Base-by-base conservation (phyloP, 139 green algal genomes). In the Diplosphaera chodatii region DNA sequence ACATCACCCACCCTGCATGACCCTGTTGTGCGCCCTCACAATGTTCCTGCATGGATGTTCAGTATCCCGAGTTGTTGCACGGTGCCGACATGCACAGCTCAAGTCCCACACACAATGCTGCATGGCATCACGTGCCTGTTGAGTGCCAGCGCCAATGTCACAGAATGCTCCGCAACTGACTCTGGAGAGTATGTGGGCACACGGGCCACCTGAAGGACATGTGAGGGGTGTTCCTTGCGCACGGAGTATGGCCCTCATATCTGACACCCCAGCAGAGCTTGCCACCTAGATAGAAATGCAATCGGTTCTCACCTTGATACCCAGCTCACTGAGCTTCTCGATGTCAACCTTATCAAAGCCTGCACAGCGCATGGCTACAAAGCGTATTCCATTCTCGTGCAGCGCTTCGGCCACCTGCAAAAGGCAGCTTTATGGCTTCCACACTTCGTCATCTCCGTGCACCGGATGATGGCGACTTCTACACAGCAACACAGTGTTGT, bases 321-420 rank as follows among this genome's bases (percentile, higher is more conserved):
- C 83, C 31, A 73, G 16, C 25, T 78, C 18, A 2, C 55, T 55
- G 27, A 27, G 25, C n/a, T 22, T 27, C 33, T 67, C 66, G 0
- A 81, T 5, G 23, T 77, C 73, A 20, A 85, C 63, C 3, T 27
- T 64, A 34, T 86, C 78, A 32, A 76, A 80, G 3, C 90, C 91
- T 1, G 91, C 89, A 73, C 91, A 96, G 27, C 89, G 80, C 84
- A 96, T 78, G 0, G 87, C 81, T 15, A 94, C 78, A 64, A 87
- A 64, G 71, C 78, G 80, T 13, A 93, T 83, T 4, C 89, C 87
- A 5, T 30, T 25, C 15, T 84, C 70, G 0, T 77, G 77, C 40
- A 96, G 85, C 15, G 64, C 63, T 15, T 81, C 28, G 8, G 91
- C 56, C 22, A 75, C 73, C 83, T 88, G 82, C 34, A 32, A 10